A percentile compares a stretch with the other conserved stretches of the same genome.
Conservation (phyloP, 257 asterid species). For the Solanum neorickii region DNA sequence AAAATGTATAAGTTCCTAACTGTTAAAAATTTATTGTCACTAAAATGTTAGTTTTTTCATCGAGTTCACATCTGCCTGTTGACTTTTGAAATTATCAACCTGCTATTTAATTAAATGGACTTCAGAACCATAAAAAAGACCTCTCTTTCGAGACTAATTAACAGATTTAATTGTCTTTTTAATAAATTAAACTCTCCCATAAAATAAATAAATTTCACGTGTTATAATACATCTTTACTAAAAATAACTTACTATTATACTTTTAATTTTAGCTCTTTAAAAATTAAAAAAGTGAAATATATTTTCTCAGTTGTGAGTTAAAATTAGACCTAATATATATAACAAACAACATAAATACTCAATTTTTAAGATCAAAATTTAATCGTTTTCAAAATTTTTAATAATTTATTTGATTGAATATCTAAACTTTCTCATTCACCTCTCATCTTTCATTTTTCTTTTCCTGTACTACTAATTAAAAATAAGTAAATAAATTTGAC, state of each 20-base stretch:
- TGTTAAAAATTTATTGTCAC: background rate
- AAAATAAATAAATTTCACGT: background rate
- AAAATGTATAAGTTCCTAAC: background rate
- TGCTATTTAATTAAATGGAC: background rate
- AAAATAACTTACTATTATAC: background rate
- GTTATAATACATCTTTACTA: background rate
- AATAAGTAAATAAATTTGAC: background rate
- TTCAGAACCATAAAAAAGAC: background rate
- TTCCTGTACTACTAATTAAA: background rate
- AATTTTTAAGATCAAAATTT: background rate
- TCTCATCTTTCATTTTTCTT: background rate
- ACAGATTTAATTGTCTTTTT: background rate
- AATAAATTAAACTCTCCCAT: background rate
- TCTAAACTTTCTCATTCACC: background rate
- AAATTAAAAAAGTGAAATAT: background rate
- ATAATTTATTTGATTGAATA: background rate
- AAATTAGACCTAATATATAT: background rate
- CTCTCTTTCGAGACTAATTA: background rate
- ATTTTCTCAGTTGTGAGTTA: background rate
- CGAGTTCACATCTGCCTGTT: background rate
- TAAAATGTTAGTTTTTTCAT: background rate
- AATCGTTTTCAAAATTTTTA: background rate
- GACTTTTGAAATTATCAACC: background rate
- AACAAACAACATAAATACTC: background rate
- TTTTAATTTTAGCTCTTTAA: background rate